Evolutionary conservation across 2,329 filamentous ascomycete genomes (phyloP), one percentile per base, ranked within the genome.

Genomic region (Curvularia sp.): DNA sequence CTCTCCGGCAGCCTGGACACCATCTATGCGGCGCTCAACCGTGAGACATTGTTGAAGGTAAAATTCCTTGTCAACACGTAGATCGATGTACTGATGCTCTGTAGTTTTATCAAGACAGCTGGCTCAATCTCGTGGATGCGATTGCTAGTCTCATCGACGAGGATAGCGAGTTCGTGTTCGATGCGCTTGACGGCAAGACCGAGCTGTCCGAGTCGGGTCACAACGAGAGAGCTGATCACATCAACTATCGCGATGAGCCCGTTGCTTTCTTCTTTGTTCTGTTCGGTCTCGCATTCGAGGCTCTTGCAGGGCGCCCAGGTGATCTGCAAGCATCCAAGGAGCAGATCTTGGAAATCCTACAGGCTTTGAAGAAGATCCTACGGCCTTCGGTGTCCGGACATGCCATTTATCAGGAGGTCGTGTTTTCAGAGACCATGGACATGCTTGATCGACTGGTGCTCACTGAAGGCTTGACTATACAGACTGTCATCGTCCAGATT

Each of bases 201-300:
- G 76, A 78, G 25, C 65, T 79, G 10, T 67, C 75, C 15, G 70
- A 61, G 63, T 30, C 76, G 10, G 67, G 71, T 10, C 64, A 74
- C 2, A 80, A 84, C 42, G 80, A 82, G 15, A 91, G 89, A 73
- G 85, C 84, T 48, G 91, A 94, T 65, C 70, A 73, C 30, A 98
- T 99, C 80, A 98, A 98, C 77, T 99, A 99, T 75, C 91, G 95
- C 47, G 94, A 98, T 72, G 95, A 99, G 74, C 95, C 95, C 0
- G 92, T 98, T 1, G 95, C 95, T 0, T 99, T 99, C 83, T 99
- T 99, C 81, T 99, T 99, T 71, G 94, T 99, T 13, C 84, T 99
- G 0, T 99, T 98, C 69, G 95, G 95, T 10, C 89, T 99, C 56
- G 93, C 94, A 0, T 98, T 99, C 67, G 96, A 99, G 78, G 94